These are phyloP conservation scores for Rhinocladiella similis DNA, from an alignment of 2,329 filamentous ascomycete species.

Conservation along the genomic window DNA sequence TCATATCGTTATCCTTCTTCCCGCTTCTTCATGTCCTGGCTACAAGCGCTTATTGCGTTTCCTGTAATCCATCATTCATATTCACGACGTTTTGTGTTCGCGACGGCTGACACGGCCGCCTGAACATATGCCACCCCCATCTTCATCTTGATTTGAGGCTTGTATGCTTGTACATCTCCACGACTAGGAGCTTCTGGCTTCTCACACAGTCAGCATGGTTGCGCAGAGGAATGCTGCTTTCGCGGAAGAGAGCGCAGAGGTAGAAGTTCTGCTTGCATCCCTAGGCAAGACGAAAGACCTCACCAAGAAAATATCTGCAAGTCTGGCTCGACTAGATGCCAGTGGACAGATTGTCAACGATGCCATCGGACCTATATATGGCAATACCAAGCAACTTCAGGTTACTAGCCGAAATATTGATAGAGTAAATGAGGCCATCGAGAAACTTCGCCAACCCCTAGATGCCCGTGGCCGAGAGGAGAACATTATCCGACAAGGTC, in stretches of 20 bases:
- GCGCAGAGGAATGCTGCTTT: slow-evolving; percentile 57
- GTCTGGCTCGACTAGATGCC: slow-evolving; percentile 76
- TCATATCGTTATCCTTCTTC: too few species aligned
- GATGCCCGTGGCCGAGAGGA: slow-evolving; percentile 92
- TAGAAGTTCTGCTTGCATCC: slow-evolving; percentile 65
- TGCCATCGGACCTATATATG: slow-evolving; percentile 87
- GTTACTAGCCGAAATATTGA: slow-evolving; percentile 89
- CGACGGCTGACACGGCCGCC: too few species aligned
- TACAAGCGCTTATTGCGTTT: too few species aligned
- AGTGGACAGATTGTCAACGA: slow-evolving; percentile 90
- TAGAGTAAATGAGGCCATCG: slow-evolving; percentile 79
- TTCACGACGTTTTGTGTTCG: too few species aligned
- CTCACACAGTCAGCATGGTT: slow-evolving; percentile 47
- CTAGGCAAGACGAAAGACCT: slow-evolving; percentile 91
- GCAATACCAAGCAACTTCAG: slow-evolving; percentile 87
- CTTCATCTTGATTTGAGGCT: too few species aligned
- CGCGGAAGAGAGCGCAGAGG: slow-evolving; percentile 67
- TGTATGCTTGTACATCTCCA: background rate
- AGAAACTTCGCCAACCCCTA: slow-evolving; percentile 82
- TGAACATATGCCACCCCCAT: too few species aligned
- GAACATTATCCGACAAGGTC: slow-evolving; percentile 83
- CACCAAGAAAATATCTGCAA: slow-evolving; percentile 93
- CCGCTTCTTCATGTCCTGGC: too few species aligned
- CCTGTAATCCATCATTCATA: too few species aligned
- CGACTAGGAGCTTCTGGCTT: too few species aligned